These are phyloP conservation scores for Carallia pectinifolia DNA, from an alignment of 345 rosid species.

Conservation along the genomic window DNA sequence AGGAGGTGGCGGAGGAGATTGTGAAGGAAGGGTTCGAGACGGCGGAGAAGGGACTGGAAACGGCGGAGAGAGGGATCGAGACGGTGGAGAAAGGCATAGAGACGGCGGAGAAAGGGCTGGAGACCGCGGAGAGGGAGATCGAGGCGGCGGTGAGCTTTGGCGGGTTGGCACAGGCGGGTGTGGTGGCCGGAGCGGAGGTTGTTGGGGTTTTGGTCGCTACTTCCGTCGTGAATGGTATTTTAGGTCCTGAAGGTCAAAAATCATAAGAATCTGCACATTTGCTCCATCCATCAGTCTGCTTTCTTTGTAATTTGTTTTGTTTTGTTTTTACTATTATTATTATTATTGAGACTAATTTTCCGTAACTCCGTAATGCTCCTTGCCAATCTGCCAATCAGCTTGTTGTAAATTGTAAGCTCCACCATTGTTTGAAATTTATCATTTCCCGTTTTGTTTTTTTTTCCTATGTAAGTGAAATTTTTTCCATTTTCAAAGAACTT, in stretches of 20 bases:
- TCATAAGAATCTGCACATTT: conserved; percentile 10
- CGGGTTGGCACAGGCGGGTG: conserved; percentile 79
- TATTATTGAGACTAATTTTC: not conserved
- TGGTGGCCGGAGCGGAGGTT: conserved; percentile 69
- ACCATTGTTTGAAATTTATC: no score
- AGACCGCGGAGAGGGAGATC: conserved; percentile 50
- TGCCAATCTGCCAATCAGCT: no score
- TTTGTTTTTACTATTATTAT: no score
- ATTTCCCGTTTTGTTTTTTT: no score
- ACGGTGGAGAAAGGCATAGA: conserved; percentile 52
- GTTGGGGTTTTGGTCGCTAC: conserved; percentile 67
- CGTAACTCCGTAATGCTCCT: no score
- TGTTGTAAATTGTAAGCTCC: no score
- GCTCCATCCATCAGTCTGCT: not conserved
- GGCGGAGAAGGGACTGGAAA: conserved; percentile 45
- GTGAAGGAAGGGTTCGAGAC: conserved; percentile 68
- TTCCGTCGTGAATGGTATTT: conserved; percentile 71
- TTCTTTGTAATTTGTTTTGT: not conserved
- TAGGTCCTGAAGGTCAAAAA: conserved; percentile 61
- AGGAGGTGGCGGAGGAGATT: conserved; percentile 67
- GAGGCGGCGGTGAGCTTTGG: conserved; percentile 49
- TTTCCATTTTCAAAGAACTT: no score
- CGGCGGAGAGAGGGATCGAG: conserved; percentile 39
- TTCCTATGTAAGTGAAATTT: no score
- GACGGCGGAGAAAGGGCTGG: conserved; percentile 52